These are phyloP conservation scores for Termitomyces sp. DNA, from an alignment of 768 basidiomycete genomes.

Conservation along the genomic window DNA sequence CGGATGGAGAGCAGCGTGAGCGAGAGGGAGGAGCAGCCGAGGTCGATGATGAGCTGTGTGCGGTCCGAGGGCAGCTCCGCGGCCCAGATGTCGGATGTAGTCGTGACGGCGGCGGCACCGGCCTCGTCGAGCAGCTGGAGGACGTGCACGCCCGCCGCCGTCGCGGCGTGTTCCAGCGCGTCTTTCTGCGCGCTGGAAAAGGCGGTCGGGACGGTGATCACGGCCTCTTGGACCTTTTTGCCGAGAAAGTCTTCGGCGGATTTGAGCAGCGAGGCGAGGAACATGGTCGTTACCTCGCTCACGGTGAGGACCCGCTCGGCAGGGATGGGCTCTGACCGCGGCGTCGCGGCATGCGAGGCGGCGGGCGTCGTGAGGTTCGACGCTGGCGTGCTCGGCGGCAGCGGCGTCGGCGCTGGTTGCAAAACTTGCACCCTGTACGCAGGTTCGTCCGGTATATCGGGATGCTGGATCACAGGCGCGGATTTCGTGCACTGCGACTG, in stretches of 20 bases:
- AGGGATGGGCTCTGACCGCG: conserved; percentile 64
- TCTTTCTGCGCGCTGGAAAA: conserved; percentile 64
- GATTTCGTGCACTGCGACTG: conserved; percentile 47
- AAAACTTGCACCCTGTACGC: conserved; percentile 84
- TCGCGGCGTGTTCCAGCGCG: conserved; percentile 69
- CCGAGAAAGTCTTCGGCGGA: conserved; percentile 92
- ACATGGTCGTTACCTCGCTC: conserved; percentile 78
- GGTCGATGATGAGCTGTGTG: conserved; percentile 75
- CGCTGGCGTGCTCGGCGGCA: conserved; percentile 36
- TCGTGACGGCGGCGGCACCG: conserved; percentile 64
- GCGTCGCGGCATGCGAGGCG: conserved; percentile 62
- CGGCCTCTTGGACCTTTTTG: conserved; percentile 69
- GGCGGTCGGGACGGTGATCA: conserved; percentile 75
- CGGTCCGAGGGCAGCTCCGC: conserved; percentile 49
- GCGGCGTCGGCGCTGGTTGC: conserved; percentile 68
- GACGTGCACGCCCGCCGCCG: conserved; percentile 76
- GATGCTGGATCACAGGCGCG: conserved; percentile 74
- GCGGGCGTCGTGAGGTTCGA: conserved; percentile 46
- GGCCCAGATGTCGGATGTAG: conserved; percentile 40
- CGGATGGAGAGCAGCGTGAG: conserved; percentile 69
- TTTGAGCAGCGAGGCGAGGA: conserved; percentile 76
- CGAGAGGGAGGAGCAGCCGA: conserved; percentile 69
- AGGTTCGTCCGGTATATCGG: conserved; percentile 60
- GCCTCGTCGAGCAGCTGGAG: conserved; percentile 86
- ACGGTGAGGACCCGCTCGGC: conserved; percentile 71